Base-by-base conservation (phyloP, 257 asterid genomes). In the Linderniella brevidens region DNA sequence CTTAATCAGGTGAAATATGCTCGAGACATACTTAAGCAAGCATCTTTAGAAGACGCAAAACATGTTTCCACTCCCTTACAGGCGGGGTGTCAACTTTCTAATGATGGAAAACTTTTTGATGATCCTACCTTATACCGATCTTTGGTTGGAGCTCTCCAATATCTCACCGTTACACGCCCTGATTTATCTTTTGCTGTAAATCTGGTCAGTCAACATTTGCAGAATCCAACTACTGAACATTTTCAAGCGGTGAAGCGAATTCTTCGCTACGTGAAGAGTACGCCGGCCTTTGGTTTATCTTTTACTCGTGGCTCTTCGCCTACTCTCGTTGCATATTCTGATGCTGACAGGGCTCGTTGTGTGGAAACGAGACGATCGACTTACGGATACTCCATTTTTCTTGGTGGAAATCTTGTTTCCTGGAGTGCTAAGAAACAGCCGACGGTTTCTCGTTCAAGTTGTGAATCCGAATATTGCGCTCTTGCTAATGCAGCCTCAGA, bases 321-420 rank as follows among this genome's bases (percentile, higher is more conserved):
- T 37, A 9, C 8, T 15, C 18, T 52, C 3, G 4, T 38, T 18
- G 47, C 25, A 1, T 52, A 17, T n/a, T 52, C 48, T 2, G 37
- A 52, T 39, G 56, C 56, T 6, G 56, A 52, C 11, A 36, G 56
- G 56, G 56, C 56, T 1, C 17, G 56, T 9, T 52, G 56, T 8
- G 3, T 19, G 3, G 11, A 17, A 0, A 52, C 56, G 1, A 38
- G 37, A 9, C 35, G 56, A 4, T 52, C 56, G 4, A 52, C 56
- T 0, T 36, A 13, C 5, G 42, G 55, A 1, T 50, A 35, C 18
- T 35, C 20, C 11, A 35, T 50, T 0, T 50, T 35, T 13, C 42
- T 50, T 32, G 56, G 56, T 40, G 14, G 14, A 11, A 50, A 35
- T 35, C 12, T 35, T 7, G 42, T 50, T 1, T 50, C 55, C 10